These are phyloP conservation scores for Mrakia gelida DNA, from an alignment of 768 basidiomycete species.

Conservation along the genomic window DNA sequence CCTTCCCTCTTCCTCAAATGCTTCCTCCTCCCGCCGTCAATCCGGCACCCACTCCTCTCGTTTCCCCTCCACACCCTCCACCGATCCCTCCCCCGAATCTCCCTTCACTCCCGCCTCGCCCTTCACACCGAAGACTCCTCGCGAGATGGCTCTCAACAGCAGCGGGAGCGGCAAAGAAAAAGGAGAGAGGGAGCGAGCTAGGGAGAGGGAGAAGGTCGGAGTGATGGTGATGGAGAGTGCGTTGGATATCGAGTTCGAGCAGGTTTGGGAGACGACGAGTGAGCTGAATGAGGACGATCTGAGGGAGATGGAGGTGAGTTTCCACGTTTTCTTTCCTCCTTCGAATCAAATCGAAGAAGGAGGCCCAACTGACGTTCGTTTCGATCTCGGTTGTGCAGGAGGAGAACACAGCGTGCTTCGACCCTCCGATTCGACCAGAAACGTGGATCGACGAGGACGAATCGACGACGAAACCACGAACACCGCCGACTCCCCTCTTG, in stretches of 20 bases:
- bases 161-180: neutral
- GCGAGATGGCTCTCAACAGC: neutral
- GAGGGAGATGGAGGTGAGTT: constrained; percentile 26
- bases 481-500: neutral
- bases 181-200: no score
- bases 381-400: neutral
- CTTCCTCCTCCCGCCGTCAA: neutral
- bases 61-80: constrained; percentile 10
- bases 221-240: constrained; percentile 31
- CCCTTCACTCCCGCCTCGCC: constrained; percentile 47
- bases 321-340: neutral
- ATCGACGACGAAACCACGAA: neutral
- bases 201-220: neutral
- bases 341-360: neutral
- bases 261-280: constrained; percentile 43
- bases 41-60: constrained; percentile 7
- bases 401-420: constrained; percentile 10
- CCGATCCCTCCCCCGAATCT: constrained; percentile 35
- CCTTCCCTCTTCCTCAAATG: neutral
- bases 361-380: neutral
- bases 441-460: neutral
- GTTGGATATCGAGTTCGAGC: constrained; percentile 49
- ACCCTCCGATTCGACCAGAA: neutral
- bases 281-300: constrained; percentile 44
- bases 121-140: constrained; percentile 23